Percentiles rank a stretch among this genome's conserved stretches.
These are phyloP conservation scores for Madurella fahalii DNA, from an alignment of 2,329 filamentous ascomycete species.

Conservation along the genomic window DNA sequence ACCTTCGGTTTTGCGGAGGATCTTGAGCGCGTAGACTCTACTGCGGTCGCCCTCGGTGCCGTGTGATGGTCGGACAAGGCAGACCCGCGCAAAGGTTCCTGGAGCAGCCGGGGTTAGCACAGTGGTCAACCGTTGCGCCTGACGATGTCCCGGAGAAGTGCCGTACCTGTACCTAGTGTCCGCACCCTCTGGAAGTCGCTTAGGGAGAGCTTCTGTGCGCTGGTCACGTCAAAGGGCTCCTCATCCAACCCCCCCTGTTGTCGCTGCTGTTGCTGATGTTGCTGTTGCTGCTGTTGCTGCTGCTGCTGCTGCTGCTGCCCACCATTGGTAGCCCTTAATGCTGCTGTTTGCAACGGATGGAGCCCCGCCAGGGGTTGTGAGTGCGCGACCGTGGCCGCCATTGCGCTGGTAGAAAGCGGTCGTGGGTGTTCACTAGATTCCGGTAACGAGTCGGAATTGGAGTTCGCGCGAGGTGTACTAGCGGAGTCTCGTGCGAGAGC, in stretches of 20 bases:
- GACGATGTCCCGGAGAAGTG: neutral
- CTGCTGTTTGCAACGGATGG: slow-evolving; percentile 24
- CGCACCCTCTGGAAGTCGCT: slow-evolving; percentile 69
- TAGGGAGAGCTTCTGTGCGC: slow-evolving; percentile 33
- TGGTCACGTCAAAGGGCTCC: slow-evolving; percentile 21
- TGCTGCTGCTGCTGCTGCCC: slow-evolving; percentile 17
- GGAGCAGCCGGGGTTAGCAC: slow-evolving; percentile 11
- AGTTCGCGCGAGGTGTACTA: neutral
- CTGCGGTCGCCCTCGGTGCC: slow-evolving; percentile 48
- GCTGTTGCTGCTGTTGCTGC: too few species aligned
- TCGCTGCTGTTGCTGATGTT: slow-evolving; percentile 12
- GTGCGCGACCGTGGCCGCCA: slow-evolving; percentile 28
- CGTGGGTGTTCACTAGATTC: neutral
- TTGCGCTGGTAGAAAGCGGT: neutral
- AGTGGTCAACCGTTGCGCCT: neutral
- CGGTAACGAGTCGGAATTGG: neutral
- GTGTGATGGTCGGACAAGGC: slow-evolving; percentile 64
- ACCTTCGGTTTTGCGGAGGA: slow-evolving; percentile 63
- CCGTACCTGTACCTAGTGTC: slow-evolving; percentile 70
- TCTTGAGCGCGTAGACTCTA: slow-evolving; percentile 78
- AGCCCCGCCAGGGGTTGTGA: slow-evolving; percentile 24
- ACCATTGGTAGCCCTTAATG: slow-evolving; percentile 11
- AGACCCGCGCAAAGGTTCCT: slow-evolving; percentile 80
- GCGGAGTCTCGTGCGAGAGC: neutral
- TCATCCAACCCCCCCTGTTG: slow-evolving; percentile 8